Percentiles rank a stretch among this genome's conserved stretches.
These are phyloP conservation scores for Colletotrichum coccodes DNA, from an alignment of 2,329 filamentous ascomycete genomes.

Conservation along the genomic window DNA sequence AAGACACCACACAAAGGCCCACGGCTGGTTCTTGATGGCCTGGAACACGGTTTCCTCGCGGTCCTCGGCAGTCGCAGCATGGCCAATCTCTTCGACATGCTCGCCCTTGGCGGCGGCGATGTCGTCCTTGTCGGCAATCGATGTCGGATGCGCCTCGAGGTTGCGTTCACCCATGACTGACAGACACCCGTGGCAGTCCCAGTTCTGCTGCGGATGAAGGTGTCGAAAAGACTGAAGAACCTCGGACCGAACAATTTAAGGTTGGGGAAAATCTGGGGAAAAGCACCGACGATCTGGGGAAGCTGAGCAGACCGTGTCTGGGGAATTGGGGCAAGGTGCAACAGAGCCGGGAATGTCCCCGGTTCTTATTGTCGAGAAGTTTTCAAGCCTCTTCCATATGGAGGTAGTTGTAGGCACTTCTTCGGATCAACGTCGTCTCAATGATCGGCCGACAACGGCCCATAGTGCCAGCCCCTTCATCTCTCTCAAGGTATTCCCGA, in stretches of 20 bases:
- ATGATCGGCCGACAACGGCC: slow-evolving; percentile 10
- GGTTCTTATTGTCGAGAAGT: slow-evolving; percentile 18
- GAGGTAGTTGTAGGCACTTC: slow-evolving; percentile 22
- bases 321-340: slow-evolving; percentile 13
- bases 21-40: slow-evolving; percentile 39
- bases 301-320: slow-evolving; percentile 5
- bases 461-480: background rate
- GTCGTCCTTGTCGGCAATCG: slow-evolving; percentile 21
- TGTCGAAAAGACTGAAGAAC: background rate
- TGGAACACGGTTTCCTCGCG: slow-evolving; percentile 28
- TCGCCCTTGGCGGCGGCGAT: slow-evolving; percentile 26
- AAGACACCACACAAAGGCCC: slow-evolving; percentile 46
- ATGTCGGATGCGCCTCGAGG: slow-evolving; percentile 13
- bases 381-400: background rate
- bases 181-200: background rate
- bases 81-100: slow-evolving; percentile 22
- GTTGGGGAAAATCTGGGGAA: slow-evolving; percentile 2
- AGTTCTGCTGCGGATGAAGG: background rate
- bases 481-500: background rate
- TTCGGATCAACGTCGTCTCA: slow-evolving; percentile 18
- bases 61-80: slow-evolving; percentile 16
- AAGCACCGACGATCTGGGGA: slow-evolving; percentile 17
- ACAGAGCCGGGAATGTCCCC: slow-evolving; percentile 14
- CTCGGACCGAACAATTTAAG: background rate
- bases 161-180: slow-evolving; percentile 3